Base-by-base conservation (phyloP, 305 asterid genomes). In the Solanum aculeatissimum region DNA sequence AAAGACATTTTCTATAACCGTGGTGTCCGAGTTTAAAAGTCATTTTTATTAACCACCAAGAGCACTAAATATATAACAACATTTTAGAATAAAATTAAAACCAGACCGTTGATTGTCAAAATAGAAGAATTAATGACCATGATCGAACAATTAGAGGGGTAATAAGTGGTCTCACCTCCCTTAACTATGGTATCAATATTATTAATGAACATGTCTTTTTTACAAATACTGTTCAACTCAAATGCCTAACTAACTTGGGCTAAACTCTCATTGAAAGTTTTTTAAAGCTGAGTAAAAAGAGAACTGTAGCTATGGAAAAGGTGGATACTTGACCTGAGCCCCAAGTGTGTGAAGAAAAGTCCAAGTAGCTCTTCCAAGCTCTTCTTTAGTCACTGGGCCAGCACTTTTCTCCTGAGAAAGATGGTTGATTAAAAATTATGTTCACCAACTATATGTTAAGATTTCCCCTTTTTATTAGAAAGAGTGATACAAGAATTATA, bases 291-390 rank as follows among this genome's bases (percentile, higher is more conserved):
- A 19, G 83, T 78, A 78, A 66, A 78, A 78, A 78, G 49, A 53
- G 13, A 53, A 53, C 62, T 29, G 16, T 66, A 29, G 49, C 49
- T 51, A 19, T 18, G 18, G 32, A 78, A 32, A 53, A 78, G 18
- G 60, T 78, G 49, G 66, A 78, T 53, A 51, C 83, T 53, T 58
- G 60, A 96, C 99, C 98, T 96, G 99, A 84, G 98, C 97, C 32
- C 95, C 98, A 70, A 96, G 96, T 85, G 99, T 95, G 92, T 96
- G 98, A 88, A 94, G 98, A 88, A 94, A 93, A 47, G 96, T 95
- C 99, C 99, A 95, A 15, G 99, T 95, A 49, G 98, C 97, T 87
- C 96, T 93, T 86, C 99, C 99, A 85, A 96, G 97, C 23, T 95
- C 97, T 86, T 96, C 98, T 90, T 92, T 96, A 45, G 95, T 90